Evolutionary conservation across 495 filamentous ascomycete genomes (phyloP).

Genomic region (Penicillium parvum): DNA sequence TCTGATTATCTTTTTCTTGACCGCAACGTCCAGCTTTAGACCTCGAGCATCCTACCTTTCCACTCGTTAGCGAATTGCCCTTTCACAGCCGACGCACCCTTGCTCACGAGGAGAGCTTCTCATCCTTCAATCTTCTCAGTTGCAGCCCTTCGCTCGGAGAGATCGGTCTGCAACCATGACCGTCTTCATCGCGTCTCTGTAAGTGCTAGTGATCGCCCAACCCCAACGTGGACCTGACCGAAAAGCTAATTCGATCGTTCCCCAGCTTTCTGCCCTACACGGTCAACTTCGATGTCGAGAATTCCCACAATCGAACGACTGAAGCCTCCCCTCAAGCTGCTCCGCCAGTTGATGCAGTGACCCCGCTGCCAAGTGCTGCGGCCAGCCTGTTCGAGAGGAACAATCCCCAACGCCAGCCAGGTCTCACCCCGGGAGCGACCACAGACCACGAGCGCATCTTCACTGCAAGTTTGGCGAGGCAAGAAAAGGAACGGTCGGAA

Average conservation of each 20-base stretch:
- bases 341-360: slow-evolving; percentile 20
- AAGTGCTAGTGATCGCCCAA: slow-evolving; percentile 33
- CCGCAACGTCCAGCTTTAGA: slow-evolving; percentile 11
- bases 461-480: slow-evolving; percentile 29
- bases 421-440: slow-evolving; percentile 56
- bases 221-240: neutral
- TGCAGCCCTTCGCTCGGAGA: slow-evolving; percentile 7
- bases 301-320: slow-evolving; percentile 23
- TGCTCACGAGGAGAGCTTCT: no score
- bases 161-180: slow-evolving; percentile 55
- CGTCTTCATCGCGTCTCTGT: slow-evolving; percentile 81
- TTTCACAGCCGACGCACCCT: no score
- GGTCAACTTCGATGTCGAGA: slow-evolving; percentile 61
- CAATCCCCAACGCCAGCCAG: slow-evolving; percentile 35
- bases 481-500: slow-evolving; percentile 25
- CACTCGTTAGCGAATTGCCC: neutral
- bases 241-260: slow-evolving; percentile 1
- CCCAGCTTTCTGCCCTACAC: slow-evolving; percentile 85
- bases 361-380: slow-evolving; percentile 34
- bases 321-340: slow-evolving; percentile 31
- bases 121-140: slow-evolving; percentile 1
- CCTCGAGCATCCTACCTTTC: neutral
- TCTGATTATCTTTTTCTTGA: slow-evolving; percentile 22
- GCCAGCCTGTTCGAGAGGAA: slow-evolving; percentile 39
- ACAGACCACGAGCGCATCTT: slow-evolving; percentile 61